Evolutionary conservation across 768 basidiomycete species (phyloP).

Genomic region (Mycena crocata): DNA sequence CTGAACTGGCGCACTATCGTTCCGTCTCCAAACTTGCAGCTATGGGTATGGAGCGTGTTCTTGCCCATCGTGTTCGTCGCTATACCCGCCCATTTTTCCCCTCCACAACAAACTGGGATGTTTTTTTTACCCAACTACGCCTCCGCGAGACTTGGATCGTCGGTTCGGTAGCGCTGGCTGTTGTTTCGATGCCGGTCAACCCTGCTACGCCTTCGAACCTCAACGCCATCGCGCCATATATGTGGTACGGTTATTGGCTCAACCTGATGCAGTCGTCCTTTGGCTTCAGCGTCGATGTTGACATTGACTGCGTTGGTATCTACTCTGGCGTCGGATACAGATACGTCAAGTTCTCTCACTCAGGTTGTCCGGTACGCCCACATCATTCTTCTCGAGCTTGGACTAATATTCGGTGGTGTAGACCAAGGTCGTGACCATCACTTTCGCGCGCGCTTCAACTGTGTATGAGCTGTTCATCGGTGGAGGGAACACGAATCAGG

Average conservation of each 20-base stretch:
- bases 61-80: background rate
- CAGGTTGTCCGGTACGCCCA: too few species aligned
- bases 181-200: background rate
- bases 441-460: too few species aligned
- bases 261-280: background rate
- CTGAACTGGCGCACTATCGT: background rate
- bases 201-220: background rate
- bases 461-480: too few species aligned
- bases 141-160: background rate
- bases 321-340: too few species aligned
- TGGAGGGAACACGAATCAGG: too few species aligned
- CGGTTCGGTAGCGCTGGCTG: background rate
- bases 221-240: background rate
- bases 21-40: background rate
- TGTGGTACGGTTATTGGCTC: background rate
- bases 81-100: background rate
- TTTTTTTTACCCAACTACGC: background rate
- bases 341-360: too few species aligned
- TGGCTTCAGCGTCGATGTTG: background rate
- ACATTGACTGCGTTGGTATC: background rate
- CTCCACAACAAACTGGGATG: background rate
- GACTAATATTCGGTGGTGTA: too few species aligned
- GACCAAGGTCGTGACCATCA: too few species aligned
- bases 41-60: background rate
- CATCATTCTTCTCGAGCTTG: too few species aligned